Base-by-base conservation (phyloP, 1,284 basidiomycete species). In the Schizopora paradoxa region DNA sequence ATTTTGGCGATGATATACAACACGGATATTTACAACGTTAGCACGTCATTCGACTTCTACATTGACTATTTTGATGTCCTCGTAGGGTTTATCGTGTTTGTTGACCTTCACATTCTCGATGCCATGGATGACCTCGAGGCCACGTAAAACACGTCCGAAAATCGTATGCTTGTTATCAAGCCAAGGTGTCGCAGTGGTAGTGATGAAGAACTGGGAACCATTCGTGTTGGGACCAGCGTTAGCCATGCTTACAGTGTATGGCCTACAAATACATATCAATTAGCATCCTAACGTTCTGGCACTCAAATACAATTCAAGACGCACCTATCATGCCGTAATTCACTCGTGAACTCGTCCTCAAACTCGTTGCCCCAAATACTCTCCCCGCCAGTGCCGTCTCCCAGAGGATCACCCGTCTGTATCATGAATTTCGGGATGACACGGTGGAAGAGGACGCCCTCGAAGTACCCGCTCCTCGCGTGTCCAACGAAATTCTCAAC, bases 381-480 rank as follows among this genome's bases (percentile, higher is more conserved):
- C 48, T 80, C 85, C 18, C 96, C 96, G n/a, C 96, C 96, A 0
- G 94, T 98, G 2, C 96, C 96, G 64, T 99, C 94, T 13, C 92
- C 95, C 4, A 96, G 69, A 1, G 96, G 96, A 59, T 99, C 95
- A 28, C 96, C 95, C 2, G 94, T 97, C 71, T 99, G 95, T 43
- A 99, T 82, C 96, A 99, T 99, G 61, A 99, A 99, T 68, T 99
- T 99, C 54, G 91, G 82, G 62, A 99, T 99, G 53, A 99, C 89
- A 49, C 96, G 88, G 65, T 99, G 96, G 74, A 99, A 98, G 59
- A 98, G 81, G 44, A 97, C 74, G 16, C 86, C 84, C 62, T 99
- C 94, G 63, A 89, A 99, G 69, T 91, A 99, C 1, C 91, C 84
- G 58, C 82, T 91, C 55, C 85, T 75, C n/a, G 91, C 81, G 58